Percentiles rank a stretch among this genome's conserved stretches.
Evolutionary conservation across 148 eudicot species (phyloP).

Genomic region (Pharnaceum exiguum): DNA sequence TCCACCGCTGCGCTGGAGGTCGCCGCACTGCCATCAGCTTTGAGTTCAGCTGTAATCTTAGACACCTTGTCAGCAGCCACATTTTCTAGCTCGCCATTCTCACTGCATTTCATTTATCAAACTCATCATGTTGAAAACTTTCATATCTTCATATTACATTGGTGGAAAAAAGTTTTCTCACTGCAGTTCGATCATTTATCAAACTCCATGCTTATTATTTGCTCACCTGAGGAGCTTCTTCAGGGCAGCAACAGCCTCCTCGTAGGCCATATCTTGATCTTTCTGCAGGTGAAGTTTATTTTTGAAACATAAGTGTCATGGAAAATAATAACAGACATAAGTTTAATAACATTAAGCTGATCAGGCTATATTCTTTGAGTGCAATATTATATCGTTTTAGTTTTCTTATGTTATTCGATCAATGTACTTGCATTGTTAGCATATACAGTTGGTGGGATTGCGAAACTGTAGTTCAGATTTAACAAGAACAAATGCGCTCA

Average conservation of each 20-base stretch:
- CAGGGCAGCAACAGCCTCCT: slow-evolving; percentile 80
- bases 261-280: slow-evolving; percentile 76
- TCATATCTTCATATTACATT: background rate
- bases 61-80: slow-evolving; percentile 70
- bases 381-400: too few relatives aligned
- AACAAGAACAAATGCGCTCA: too few relatives aligned
- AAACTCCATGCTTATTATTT: background rate
- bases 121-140: background rate
- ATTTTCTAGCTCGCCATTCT: slow-evolving; percentile 71
- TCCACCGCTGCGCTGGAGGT: slow-evolving; percentile 40
- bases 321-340: background rate
- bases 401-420: too few relatives aligned
- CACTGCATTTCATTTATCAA: slow-evolving; percentile 37
- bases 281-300: slow-evolving; percentile 39
- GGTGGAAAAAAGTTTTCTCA: background rate
- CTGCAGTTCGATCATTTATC: background rate
- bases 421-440: too few relatives aligned
- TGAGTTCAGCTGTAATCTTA: slow-evolving; percentile 64
- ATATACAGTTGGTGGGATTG: too few relatives aligned
- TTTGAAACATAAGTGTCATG: background rate
- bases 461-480: too few relatives aligned
- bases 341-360: too few relatives aligned
- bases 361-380: too few relatives aligned
- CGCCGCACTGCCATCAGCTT: slow-evolving; percentile 24
- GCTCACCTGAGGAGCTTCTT: slow-evolving; percentile 69